Conservation (phyloP, 1,284 basidiomycete species). For the Puccinia brachypodii region DNA sequence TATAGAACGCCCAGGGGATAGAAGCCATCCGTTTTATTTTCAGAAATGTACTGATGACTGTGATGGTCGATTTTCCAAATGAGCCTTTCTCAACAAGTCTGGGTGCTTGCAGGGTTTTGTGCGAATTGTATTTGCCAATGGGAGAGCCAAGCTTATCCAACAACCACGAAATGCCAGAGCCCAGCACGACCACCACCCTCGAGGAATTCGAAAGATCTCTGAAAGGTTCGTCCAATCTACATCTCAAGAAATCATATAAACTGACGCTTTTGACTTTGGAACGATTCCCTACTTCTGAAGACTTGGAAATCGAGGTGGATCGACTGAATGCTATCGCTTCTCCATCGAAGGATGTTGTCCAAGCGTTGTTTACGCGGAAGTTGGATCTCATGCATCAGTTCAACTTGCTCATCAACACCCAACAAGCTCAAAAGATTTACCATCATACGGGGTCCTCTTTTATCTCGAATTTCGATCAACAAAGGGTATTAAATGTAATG, state of each 20-base stretch:
- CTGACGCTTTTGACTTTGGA: neutral
- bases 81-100: too few relatives aligned
- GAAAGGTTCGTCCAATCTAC: neutral
- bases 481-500: conserved; percentile 9
- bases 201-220: neutral
- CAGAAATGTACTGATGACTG: too few relatives aligned
- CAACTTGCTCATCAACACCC: neutral
- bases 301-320: neutral
- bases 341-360: neutral
- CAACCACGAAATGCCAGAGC: too few relatives aligned
- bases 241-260: neutral
- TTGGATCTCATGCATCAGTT: neutral
- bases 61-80: too few relatives aligned
- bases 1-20: too few relatives aligned
- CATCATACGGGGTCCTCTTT: neutral
- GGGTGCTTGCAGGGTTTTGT: too few relatives aligned
- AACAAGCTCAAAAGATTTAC: neutral
- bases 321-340: neutral
- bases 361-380: neutral
- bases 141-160: too few relatives aligned
- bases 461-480: conserved; percentile 5
- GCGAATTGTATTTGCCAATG: too few relatives aligned
- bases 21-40: too few relatives aligned
- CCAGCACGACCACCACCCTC: too few relatives aligned
- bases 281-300: neutral